phyloP scores from a whole-genome alignment of 768 basidiomycete genomes.

The Daedaleopsis sinensis region DNA sequence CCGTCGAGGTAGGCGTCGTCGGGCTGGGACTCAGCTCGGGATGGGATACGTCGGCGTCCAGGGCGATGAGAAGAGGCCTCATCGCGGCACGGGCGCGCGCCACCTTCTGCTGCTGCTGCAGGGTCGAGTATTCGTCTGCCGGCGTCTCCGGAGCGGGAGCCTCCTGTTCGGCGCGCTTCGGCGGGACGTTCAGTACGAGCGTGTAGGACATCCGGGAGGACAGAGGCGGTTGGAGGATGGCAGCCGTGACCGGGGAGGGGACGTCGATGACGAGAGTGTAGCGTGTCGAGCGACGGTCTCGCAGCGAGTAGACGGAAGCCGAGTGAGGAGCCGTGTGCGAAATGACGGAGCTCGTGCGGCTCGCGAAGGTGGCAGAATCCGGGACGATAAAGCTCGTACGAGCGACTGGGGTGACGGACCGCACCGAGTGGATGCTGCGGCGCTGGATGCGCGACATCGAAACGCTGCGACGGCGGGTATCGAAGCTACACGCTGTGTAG shows the following conservation, averaged over 20 bases:
- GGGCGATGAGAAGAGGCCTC: not conserved
- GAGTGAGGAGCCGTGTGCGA: not conserved
- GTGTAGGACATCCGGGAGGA: not conserved
- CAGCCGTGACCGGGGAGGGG: constrained; percentile 1
- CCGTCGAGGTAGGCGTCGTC: constrained; percentile 8
- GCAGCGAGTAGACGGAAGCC: not conserved
- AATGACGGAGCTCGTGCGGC: too few relatives aligned
- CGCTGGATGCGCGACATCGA: not conserved
- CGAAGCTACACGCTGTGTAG: constrained; percentile 3
- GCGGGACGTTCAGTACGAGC: constrained; percentile 8
- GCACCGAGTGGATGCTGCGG: not conserved
- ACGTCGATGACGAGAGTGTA: constrained; percentile 5
- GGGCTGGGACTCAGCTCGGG: constrained; percentile 16
- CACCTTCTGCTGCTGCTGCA: constrained; percentile 18
- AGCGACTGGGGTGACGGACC: not conserved
- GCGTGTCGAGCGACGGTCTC: not conserved
- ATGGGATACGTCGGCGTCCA: constrained; percentile 24
- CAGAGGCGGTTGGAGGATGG: not conserved
- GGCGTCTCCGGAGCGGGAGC: constrained; percentile 2
- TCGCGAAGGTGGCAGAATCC: too few relatives aligned
- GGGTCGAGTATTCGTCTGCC: constrained; percentile 3
- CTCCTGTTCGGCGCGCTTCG: not conserved
- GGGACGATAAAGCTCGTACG: constrained; percentile 15
- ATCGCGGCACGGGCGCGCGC: constrained; percentile 13
- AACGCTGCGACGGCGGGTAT: not conserved